A percentile compares a stretch with the other conserved stretches of the same genome.
Evolutionary conservation across 2,329 filamentous ascomycete genomes (phyloP).

Genomic region (Ceratocystis albifundus): DNA sequence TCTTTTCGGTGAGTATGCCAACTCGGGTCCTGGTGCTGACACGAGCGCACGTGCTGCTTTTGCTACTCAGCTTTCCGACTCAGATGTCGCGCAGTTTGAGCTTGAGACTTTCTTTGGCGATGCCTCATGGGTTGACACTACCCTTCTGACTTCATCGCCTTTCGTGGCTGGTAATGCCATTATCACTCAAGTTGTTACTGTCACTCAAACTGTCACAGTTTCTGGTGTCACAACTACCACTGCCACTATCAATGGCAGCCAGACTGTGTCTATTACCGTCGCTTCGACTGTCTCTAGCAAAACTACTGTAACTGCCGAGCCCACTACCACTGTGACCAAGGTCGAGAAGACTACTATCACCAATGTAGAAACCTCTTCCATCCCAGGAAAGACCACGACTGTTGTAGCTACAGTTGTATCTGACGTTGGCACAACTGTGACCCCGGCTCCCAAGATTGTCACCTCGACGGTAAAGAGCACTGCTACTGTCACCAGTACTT

Average conservation of each 20-base stretch:
- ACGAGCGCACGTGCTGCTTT: slow-evolving; percentile 40
- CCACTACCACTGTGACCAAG: slow-evolving; percentile 5
- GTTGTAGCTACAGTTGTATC: not conserved
- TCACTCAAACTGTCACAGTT: slow-evolving; percentile 4
- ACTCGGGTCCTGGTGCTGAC: slow-evolving; percentile 44
- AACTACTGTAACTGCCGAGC: not conserved
- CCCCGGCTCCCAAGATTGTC: not conserved
- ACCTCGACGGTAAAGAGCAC: slow-evolving; percentile 11
- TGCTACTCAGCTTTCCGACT: slow-evolving; percentile 29
- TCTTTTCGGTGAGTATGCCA: slow-evolving; percentile 47
- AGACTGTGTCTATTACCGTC: not conserved
- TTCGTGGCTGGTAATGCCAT: slow-evolving; percentile 14
- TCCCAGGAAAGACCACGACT: slow-evolving; percentile 12
- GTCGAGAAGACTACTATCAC: slow-evolving; percentile 9
- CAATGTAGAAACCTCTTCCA: not conserved
- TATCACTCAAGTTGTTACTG: slow-evolving; percentile 1
- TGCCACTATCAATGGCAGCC: not conserved
- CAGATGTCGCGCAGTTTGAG: slow-evolving; percentile 11
- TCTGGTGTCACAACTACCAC: not conserved
- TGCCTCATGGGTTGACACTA: slow-evolving; percentile 10
- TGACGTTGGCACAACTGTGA: slow-evolving; percentile 7
- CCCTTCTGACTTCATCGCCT: slow-evolving; percentile 12
- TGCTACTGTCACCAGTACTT: not conserved
- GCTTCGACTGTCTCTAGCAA: slow-evolving; percentile 5
- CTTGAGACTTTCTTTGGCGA: slow-evolving; percentile 11